Evolutionary conservation across 805 yeast genomes (phyloP).

Genomic region (Cyberlindnera xishuangbannaensis): DNA sequence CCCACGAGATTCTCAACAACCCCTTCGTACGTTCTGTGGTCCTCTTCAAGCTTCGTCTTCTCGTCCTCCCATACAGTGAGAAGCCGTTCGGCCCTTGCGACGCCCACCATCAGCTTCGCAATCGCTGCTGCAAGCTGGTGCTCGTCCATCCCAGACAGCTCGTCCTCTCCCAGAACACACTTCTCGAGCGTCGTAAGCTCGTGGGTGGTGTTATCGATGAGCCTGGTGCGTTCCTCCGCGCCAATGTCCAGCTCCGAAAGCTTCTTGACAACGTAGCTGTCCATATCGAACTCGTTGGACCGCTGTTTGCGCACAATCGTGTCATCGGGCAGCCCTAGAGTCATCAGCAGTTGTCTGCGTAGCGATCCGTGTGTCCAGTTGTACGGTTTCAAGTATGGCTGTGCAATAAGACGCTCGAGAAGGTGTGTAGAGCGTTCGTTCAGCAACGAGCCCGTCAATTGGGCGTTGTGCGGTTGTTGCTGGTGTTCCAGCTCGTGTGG

Average conservation of each 20-base stretch:
- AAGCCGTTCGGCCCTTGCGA: conserved; percentile 32
- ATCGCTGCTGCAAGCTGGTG: conserved; percentile 36
- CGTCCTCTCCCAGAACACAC: conserved; percentile 14
- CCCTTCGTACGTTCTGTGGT: conserved; percentile 72
- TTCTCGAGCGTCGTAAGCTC: conserved; percentile 16
- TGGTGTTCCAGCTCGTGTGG: conserved; percentile 7
- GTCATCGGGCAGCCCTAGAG: conserved; percentile 69
- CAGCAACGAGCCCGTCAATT: conserved; percentile 14
- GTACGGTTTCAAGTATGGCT: conserved; percentile 48
- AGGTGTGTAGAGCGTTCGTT: conserved; percentile 34
- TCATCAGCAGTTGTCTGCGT: conserved; percentile 55
- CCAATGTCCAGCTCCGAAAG: conserved; percentile 29
- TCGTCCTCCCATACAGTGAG: conserved; percentile 48
- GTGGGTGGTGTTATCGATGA: conserved; percentile 19
- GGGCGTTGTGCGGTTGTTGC: no score
- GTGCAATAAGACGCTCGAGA: conserved; percentile 40
- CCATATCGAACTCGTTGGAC: conserved; percentile 20
- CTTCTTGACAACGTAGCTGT: conserved; percentile 15
- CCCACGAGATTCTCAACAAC: conserved; percentile 90
- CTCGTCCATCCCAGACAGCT: conserved; percentile 24
- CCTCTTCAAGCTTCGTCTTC: conserved; percentile 45
- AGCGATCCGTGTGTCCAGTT: conserved; percentile 68
- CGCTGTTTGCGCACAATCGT: conserved; percentile 42
- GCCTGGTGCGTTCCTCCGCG: conserved; percentile 27
- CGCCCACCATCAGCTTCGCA: conserved; percentile 26